These are phyloP conservation scores for Trichomonascaceae sp. DNA, from an alignment of 1,139 yeast genomes.

Conservation along the genomic window DNA sequence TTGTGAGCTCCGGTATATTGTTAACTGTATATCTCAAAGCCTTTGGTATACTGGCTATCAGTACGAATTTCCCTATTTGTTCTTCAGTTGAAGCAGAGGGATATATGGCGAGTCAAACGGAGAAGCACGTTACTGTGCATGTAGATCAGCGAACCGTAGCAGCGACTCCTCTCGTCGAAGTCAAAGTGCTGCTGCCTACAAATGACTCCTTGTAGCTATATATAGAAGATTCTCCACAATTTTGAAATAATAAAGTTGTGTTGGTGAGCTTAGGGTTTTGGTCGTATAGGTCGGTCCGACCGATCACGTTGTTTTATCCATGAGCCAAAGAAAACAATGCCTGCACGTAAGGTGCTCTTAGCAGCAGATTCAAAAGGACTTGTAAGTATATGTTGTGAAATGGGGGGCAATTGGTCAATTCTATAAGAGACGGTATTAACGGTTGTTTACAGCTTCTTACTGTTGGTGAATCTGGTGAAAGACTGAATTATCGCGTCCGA, in stretches of 20 bases:
- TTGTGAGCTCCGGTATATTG: background rate
- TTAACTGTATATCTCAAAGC: conserved; percentile 3
- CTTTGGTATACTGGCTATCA: conserved; percentile 5
- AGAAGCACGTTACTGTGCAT: background rate
- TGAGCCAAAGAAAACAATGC: background rate
- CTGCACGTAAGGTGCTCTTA: background rate
- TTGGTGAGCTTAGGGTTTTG: background rate
- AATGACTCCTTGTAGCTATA: background rate
- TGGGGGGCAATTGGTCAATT: background rate
- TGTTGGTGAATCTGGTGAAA: background rate
- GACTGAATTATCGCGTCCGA: conserved; percentile 1
- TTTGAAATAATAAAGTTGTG: background rate
- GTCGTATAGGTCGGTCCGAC: background rate
- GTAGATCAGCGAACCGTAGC: background rate
- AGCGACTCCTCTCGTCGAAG: conserved; percentile 1
- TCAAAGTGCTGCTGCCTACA: conserved; percentile 5
- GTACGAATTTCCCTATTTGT: conserved; percentile 3
- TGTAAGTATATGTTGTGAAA: background rate
- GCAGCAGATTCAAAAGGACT: conserved; percentile 7
- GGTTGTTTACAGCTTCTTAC: background rate
- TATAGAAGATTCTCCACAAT: background rate
- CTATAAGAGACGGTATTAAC: background rate
- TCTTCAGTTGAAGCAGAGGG: background rate
- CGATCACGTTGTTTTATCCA: background rate
- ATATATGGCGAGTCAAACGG: background rate